Evolutionary conservation across 768 basidiomycete genomes (phyloP).

Genomic region (Pleurotus tuoliensis): DNA sequence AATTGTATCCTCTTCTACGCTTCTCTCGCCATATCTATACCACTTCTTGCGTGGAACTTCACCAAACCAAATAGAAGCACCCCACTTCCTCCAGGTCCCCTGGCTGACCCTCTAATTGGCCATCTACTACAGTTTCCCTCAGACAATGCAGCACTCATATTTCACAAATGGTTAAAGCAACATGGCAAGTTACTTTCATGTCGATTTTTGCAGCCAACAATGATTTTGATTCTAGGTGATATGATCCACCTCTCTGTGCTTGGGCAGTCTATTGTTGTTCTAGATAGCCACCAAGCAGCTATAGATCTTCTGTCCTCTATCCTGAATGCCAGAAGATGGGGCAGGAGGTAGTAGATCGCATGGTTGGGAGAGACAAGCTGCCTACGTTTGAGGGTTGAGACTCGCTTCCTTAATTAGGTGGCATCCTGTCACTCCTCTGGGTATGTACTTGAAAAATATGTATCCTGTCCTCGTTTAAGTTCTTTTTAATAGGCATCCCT

Average conservation of each 20-base stretch:
- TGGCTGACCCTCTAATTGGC: constrained; percentile 32
- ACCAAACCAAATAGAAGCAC: too few species aligned
- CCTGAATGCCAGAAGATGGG: constrained; percentile 22
- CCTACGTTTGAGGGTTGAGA: constrained; percentile 22
- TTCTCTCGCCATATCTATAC: too few species aligned
- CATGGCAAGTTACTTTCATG: constrained; percentile 23
- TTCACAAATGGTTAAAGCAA: constrained; percentile 26
- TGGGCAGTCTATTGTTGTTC: constrained; percentile 20
- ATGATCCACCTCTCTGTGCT: constrained; percentile 19
- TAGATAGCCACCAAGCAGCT: constrained; percentile 22
- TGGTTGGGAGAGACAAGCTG: constrained; percentile 19
- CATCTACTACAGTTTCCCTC: constrained; percentile 31
- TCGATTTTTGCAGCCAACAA: too few species aligned
- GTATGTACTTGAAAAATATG: constrained; percentile 20
- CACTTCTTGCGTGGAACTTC: too few species aligned
- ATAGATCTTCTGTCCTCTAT: constrained; percentile 23
- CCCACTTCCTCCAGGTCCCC: constrained; percentile 29
- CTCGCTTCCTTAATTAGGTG: constrained; percentile 20
- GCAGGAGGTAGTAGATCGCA: constrained; percentile 25
- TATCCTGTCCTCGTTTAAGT: constrained; percentile 20
- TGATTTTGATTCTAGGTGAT: constrained; percentile 14
- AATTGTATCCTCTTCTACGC: too few species aligned
- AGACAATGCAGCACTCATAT: constrained; percentile 20
- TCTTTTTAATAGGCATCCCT: constrained; percentile 15
- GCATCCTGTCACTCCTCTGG: constrained; percentile 14